Conservation (phyloP, 257 asterid genomes). For the Cordia subcordata region DNA sequence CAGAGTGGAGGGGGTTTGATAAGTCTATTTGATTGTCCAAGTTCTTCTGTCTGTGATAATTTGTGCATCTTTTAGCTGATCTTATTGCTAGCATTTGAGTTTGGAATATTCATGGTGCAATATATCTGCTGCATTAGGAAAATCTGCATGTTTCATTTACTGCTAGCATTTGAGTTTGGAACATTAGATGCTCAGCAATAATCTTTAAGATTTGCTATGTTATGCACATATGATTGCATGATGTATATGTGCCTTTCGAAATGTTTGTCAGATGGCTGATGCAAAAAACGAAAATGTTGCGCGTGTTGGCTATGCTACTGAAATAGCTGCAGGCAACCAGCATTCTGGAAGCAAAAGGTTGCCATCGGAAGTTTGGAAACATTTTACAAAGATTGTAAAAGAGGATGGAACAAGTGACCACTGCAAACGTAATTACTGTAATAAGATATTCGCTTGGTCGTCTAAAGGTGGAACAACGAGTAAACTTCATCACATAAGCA, state of each 20-base stretch:
- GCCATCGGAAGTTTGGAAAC: not conserved
- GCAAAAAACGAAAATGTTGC: not conserved
- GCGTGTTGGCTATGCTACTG: not conserved
- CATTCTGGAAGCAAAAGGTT: not conserved
- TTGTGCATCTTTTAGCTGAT: too few relatives aligned
- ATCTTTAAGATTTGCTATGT: not conserved
- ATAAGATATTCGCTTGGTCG: not conserved
- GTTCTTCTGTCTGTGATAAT: too few relatives aligned
- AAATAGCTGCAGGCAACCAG: not conserved
- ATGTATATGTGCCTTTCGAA: not conserved
- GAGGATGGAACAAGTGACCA: not conserved
- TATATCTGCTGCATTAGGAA: too few relatives aligned
- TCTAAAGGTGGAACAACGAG: not conserved
- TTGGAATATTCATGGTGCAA: too few relatives aligned
- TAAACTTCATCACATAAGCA: not conserved
- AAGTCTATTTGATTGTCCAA: too few relatives aligned
- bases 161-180: too few relatives aligned
- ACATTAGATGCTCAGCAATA: too few relatives aligned
- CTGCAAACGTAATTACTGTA: not conserved
- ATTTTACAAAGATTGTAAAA: not conserved
- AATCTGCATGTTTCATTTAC: too few relatives aligned
- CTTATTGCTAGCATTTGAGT: too few relatives aligned
- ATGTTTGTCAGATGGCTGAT: not conserved
- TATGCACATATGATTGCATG: not conserved
- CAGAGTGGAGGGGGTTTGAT: conserved; percentile 19